Percentiles rank a stretch among this genome's conserved stretches.
phyloP scores from a whole-genome alignment of 1,284 basidiomycete genomes.

The Cryptococcus sp. region DNA sequence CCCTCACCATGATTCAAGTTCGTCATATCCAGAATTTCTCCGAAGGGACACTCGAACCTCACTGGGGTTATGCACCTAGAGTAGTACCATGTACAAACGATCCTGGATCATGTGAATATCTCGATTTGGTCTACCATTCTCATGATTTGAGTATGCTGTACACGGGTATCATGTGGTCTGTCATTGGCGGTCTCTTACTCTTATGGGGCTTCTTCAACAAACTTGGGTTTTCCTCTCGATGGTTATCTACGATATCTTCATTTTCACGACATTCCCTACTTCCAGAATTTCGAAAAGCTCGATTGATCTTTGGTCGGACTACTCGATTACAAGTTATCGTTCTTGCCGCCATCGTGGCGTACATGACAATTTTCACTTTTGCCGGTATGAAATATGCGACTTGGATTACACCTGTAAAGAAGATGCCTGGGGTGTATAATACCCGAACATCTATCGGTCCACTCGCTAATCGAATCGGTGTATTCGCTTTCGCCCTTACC shows the following conservation, averaged over 20 bases:
- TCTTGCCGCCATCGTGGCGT: conserved; percentile 12
- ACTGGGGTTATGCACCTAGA: conserved; percentile 32
- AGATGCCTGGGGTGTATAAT: conserved; percentile 18
- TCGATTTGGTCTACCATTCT: conserved; percentile 28
- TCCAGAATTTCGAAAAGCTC: conserved; percentile 10
- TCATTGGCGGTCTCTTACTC: conserved; percentile 19
- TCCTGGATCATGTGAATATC: conserved; percentile 31
- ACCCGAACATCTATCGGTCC: conserved; percentile 26
- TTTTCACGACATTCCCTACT: conserved; percentile 8
- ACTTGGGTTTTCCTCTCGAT: background rate
- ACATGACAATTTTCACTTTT: conserved; percentile 30
- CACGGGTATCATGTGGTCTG: conserved; percentile 22
- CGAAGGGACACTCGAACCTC: conserved; percentile 19
- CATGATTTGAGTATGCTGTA: conserved; percentile 34
- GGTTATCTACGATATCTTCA: background rate
- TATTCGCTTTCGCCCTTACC: conserved; percentile 32
- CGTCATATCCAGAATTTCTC: conserved; percentile 29
- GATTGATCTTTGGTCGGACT: conserved; percentile 25
- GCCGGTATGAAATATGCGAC: conserved; percentile 25
- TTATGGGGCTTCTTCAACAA: background rate
- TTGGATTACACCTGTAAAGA: conserved; percentile 33
- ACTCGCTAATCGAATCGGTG: conserved; percentile 24
- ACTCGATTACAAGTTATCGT: conserved; percentile 27
- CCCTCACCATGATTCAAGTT: conserved; percentile 7
- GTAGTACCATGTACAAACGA: conserved; percentile 32